A percentile compares a stretch with the other conserved stretches of the same genome.
These are phyloP conservation scores for Schizophyllum commune DNA, from an alignment of 1,284 basidiomycete species.

Conservation along the genomic window DNA sequence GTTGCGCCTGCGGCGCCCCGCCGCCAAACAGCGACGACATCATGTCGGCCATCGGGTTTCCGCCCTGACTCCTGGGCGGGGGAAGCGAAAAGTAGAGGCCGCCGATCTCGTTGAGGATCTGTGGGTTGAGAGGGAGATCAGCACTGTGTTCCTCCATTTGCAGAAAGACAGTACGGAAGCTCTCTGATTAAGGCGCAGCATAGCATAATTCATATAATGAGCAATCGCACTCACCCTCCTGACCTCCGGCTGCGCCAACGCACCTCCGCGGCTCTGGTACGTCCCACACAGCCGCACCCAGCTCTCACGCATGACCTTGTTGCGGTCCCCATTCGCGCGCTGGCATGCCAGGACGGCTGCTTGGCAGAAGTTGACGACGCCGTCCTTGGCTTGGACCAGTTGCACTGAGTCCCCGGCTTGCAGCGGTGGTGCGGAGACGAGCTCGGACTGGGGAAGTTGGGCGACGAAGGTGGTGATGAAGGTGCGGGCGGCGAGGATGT, in stretches of 20 bases:
- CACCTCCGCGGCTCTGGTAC: conserved; percentile 61
- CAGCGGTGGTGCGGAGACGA: conserved; percentile 30
- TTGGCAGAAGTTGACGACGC: conserved; percentile 80
- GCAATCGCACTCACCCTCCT: conserved; percentile 49
- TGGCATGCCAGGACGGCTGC: conserved; percentile 81
- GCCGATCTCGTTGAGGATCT: conserved; percentile 51
- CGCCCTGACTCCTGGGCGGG: conserved; percentile 56
- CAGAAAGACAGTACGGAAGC: too few species aligned
- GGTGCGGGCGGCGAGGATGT: conserved; percentile 77
- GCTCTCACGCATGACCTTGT: conserved; percentile 65
- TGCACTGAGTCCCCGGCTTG: conserved; percentile 47
- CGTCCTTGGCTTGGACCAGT: conserved; percentile 65
- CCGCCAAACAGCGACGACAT: conserved; percentile 78
- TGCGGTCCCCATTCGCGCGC: conserved; percentile 68
- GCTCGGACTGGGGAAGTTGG: conserved; percentile 38
- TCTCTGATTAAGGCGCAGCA: too few species aligned
- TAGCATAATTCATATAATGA: conserved; percentile 1
- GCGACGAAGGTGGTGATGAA: conserved; percentile 76
- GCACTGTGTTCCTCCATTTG: too few species aligned
- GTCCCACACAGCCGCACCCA: conserved; percentile 81
- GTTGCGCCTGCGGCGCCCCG: conserved; percentile 24
- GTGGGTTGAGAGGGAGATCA: not conserved
- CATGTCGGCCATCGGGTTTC: conserved; percentile 80
- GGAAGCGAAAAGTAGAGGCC: conserved; percentile 79
- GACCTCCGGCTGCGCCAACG: conserved; percentile 62